Evolutionary conservation across 768 basidiomycete species (phyloP).

Genomic region (Neoboletus brunneissimus): DNA sequence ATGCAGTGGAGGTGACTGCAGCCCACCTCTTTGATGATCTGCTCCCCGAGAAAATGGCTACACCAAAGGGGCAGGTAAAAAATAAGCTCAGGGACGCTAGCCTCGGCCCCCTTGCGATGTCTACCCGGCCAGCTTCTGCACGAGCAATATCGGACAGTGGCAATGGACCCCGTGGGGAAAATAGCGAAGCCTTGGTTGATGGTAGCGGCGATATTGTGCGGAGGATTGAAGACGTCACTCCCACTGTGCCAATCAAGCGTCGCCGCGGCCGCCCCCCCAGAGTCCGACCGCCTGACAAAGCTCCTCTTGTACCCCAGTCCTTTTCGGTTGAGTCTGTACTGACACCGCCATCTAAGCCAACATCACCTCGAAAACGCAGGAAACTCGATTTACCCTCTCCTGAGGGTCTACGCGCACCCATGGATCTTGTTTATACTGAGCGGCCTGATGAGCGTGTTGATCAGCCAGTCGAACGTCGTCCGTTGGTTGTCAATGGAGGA

Average conservation of each 20-base stretch:
- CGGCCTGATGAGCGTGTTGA: conserved; percentile 7
- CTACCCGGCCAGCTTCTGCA: conserved; percentile 21
- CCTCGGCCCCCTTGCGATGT: conserved; percentile 15
- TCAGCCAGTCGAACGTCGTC: background rate
- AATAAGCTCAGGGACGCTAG: conserved; percentile 12
- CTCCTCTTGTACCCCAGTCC: background rate
- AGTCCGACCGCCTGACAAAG: conserved; percentile 14
- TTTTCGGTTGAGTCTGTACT: conserved; percentile 6
- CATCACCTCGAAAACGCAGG: conserved; percentile 44
- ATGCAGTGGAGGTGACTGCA: conserved; percentile 19
- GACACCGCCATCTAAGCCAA: conserved; percentile 16
- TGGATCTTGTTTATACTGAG: conserved; percentile 1
- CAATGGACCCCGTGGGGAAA: conserved; percentile 6
- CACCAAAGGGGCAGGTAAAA: conserved; percentile 22
- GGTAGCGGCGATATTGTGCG: background rate
- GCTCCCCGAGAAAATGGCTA: conserved; percentile 13
- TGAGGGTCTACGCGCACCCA: conserved; percentile 20
- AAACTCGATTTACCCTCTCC: conserved; percentile 38
- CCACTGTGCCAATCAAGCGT: conserved; percentile 28
- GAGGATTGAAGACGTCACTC: conserved; percentile 2
- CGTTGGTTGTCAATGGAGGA: conserved; percentile 15
- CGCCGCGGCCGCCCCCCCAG: conserved; percentile 34
- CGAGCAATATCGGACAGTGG: conserved; percentile 15
- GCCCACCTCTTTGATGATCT: conserved; percentile 34
- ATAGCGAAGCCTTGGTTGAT: conserved; percentile 7